Evolutionary conservation across 768 basidiomycete genomes (phyloP).

Genomic region (Pisolithus sp.): DNA sequence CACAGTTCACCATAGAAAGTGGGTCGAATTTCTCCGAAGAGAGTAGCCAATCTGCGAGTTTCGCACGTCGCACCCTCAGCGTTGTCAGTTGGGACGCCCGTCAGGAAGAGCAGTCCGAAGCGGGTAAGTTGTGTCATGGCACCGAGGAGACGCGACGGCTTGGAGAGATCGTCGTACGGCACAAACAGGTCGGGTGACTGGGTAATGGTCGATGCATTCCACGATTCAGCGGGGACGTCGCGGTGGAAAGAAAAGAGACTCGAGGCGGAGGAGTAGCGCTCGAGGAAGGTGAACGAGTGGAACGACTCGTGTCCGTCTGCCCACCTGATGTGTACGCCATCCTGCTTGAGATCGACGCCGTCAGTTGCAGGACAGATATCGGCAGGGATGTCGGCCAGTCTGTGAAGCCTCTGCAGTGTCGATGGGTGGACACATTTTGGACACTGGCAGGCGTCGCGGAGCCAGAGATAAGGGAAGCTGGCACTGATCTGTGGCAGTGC

Average conservation of each 20-base stretch:
- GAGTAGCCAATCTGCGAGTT: slow-evolving; percentile 54
- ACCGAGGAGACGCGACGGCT: slow-evolving; percentile 39
- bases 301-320: slow-evolving; percentile 53
- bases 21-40: slow-evolving; percentile 69
- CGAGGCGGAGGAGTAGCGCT: slow-evolving; percentile 37
- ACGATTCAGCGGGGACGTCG: slow-evolving; percentile 35
- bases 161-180: slow-evolving; percentile 45
- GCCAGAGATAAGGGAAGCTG: slow-evolving; percentile 63
- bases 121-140: slow-evolving; percentile 65
- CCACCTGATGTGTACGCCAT: slow-evolving; percentile 52
- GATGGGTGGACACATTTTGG: slow-evolving; percentile 68
- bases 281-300: slow-evolving; percentile 44
- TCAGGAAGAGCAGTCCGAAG: slow-evolving; percentile 71
- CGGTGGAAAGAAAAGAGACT: slow-evolving; percentile 38
- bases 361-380: slow-evolving; percentile 40
- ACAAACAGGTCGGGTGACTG: slow-evolving; percentile 43
- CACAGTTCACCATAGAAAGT: slow-evolving; percentile 90
- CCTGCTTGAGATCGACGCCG: slow-evolving; percentile 36
- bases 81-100: slow-evolving; percentile 56
- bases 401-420: slow-evolving; percentile 70
- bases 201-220: slow-evolving; percentile 39
- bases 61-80: slow-evolving; percentile 62
- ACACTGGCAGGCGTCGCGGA: slow-evolving; percentile 82
- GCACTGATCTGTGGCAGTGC: slow-evolving; percentile 29
- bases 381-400: slow-evolving; percentile 56